Conservation (phyloP, 2,329 filamentous ascomycete genomes). For the Neurospora sp. region DNA sequence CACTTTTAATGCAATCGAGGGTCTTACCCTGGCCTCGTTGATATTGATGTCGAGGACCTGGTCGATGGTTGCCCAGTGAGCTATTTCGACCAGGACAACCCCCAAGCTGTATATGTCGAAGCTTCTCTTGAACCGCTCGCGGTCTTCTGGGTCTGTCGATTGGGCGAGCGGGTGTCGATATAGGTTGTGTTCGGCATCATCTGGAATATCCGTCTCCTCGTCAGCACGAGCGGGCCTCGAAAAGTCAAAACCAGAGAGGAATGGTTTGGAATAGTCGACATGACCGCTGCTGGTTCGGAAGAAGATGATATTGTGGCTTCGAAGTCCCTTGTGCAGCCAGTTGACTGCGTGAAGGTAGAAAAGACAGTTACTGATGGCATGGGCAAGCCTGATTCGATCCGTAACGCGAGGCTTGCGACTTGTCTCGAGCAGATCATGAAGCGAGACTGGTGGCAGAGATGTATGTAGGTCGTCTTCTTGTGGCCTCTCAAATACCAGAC, state of each 20-base stretch:
- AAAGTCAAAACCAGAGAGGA: constrained; percentile 31
- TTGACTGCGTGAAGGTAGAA: constrained; percentile 43
- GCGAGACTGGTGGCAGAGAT: constrained; percentile 32
- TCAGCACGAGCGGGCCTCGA: constrained; percentile 30
- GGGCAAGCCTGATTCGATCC: constrained; percentile 40
- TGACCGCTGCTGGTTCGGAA: constrained; percentile 29
- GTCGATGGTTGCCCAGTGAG: constrained; percentile 19
- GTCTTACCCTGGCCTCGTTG: constrained; percentile 11
- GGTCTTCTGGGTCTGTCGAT: constrained; percentile 28
- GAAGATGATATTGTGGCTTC: constrained; percentile 32
- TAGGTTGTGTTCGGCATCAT: constrained; percentile 26
- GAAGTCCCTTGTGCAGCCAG: constrained; percentile 39
- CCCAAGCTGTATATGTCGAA: constrained; percentile 39
- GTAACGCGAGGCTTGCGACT: constrained; percentile 39
- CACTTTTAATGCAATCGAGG: constrained; percentile 17
- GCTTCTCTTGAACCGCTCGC: constrained; percentile 28
- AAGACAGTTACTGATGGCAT: constrained; percentile 41
- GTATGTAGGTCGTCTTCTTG: constrained; percentile 25
- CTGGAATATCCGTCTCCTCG: constrained; percentile 28
- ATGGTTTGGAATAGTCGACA: constrained; percentile 23
- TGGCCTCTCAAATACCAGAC: constrained; percentile 44
- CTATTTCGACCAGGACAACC: constrained; percentile 39
- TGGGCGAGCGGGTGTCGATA: constrained; percentile 35
- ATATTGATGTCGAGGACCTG: constrained; percentile 15
- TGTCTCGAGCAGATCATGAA: constrained; percentile 34